Base-by-base conservation (phyloP, 2,329 filamentous ascomycete genomes). In the Exophiala bonariae region DNA sequence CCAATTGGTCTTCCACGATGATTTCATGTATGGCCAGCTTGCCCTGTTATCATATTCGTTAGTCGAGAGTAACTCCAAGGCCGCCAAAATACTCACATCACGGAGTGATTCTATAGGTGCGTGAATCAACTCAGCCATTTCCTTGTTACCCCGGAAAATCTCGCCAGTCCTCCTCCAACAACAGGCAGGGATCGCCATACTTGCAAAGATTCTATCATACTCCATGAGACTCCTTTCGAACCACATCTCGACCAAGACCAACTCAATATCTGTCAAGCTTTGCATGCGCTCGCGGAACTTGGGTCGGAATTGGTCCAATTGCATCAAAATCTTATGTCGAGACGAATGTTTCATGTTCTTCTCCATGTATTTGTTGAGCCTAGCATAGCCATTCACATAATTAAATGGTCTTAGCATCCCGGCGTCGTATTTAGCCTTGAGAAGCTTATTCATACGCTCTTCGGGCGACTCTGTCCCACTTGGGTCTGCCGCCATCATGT, bases 161-260 rank as follows among this genome's bases (percentile, higher is more conserved):
- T 99, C 93, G 8, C 93, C 93, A 0, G 93, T 99, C 62, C 93
- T 80, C 61, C 93, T 80, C 93, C 93, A 99, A 66, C 92, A 95
- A 69, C 93, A 99, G 11, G 93, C 93, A 0, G 93, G 93, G 53
- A 99, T 92, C 2, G 93, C 93, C 93, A 99, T 99, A 66, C 90
- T 95, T 2, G 93, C 93, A 72, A 99, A 99, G 1, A 99, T 91
- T 23, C 93, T 89, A 63, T 99, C 93, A 61, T 97, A 97, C 65
- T 97, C 93, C 87, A 97, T 93, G 59, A 99, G 72, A 55, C 88
- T 93, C 61, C 87, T 83, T 68, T 99, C 93, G 63, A 99, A 97
- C 92, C 93, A 97, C 89, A 97, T 96, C 70, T 99, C 93, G 9
- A 97, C 92, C 49, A 91, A 83, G 20, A 97, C 85, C 19, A 99